Percentiles rank a stretch among this genome's conserved stretches.
Conservation (phyloP, 2,329 filamentous ascomycete species). For the Ophiostoma novo-ulmi region DNA sequence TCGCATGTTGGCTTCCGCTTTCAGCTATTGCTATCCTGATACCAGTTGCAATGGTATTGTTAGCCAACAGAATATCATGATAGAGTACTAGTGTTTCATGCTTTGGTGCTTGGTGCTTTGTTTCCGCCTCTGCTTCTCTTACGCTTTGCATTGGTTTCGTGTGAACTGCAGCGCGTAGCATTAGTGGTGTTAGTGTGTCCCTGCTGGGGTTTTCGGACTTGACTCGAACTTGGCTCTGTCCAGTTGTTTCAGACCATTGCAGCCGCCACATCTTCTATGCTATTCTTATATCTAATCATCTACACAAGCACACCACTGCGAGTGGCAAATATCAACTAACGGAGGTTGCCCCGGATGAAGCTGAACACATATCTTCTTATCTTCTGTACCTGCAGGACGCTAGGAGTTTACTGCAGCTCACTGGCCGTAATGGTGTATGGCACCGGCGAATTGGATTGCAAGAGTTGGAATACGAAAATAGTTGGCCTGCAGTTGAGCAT, state of each 20-base stretch:
- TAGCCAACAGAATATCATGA: not conserved
- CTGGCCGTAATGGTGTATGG: not conserved
- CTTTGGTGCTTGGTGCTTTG: not conserved
- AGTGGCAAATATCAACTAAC: not conserved
- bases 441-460: not conserved
- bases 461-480: not conserved
- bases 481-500: not conserved
- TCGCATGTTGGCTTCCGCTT: not conserved
- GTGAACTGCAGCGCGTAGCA: not conserved
- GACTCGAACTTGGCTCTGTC: not conserved
- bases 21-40: not conserved
- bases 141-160: slow-evolving; percentile 9
- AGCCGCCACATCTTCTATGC: not conserved
- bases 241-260: not conserved
- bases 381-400: slow-evolving; percentile 15
- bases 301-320: not conserved
- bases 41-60: not conserved
- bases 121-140: not conserved
- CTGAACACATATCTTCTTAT: not conserved
- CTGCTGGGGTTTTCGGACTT: not conserved
- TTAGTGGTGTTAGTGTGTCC: not conserved
- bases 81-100: not conserved
- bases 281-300: too few species aligned
- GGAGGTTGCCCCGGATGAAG: not conserved
- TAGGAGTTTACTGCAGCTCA: slow-evolving; percentile 4